Evolutionary conservation across 2,329 filamentous ascomycete species (phyloP).

Genomic region (Claviceps humidiphila): DNA sequence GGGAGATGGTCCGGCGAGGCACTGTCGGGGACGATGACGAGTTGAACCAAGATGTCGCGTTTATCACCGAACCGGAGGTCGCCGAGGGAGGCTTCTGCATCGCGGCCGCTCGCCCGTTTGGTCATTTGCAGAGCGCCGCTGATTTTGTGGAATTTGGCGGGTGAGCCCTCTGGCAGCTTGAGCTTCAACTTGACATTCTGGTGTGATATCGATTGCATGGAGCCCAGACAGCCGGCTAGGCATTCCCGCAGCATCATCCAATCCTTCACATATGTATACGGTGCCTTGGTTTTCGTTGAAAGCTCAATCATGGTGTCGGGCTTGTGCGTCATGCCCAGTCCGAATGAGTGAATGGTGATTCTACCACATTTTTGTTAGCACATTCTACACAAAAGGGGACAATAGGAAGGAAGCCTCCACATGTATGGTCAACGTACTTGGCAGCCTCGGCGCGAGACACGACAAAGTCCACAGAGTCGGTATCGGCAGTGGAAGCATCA

Average conservation of each 20-base stretch:
- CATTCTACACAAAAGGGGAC: not conserved
- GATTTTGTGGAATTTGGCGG: conserved; percentile 97
- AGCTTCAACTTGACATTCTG: conserved; percentile 96
- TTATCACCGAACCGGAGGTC: conserved; percentile 95
- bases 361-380: conserved; percentile 26
- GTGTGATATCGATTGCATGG: conserved; percentile 88
- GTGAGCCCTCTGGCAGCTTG: conserved; percentile 85
- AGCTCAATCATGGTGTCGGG: conserved; percentile 98
- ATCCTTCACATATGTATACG: conserved; percentile 96
- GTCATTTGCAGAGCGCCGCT: conserved; percentile 92
- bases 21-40: conserved; percentile 82
- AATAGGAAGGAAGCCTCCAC: not conserved
- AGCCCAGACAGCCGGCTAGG: conserved; percentile 80
- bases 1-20: conserved; percentile 71
- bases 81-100: conserved; percentile 83
- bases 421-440: conserved; percentile 48
- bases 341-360: conserved; percentile 93
- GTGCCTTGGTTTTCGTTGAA: conserved; percentile 88
- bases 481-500: conserved; percentile 87
- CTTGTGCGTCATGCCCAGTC: conserved; percentile 91
- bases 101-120: conserved; percentile 85
- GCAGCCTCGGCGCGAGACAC: conserved; percentile 92
- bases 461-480: conserved; percentile 94
- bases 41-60: conserved; percentile 80
- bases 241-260: conserved; percentile 99